Base-by-base conservation (phyloP, 179 eudicot genomes). In the Gypsophila paniculata region DNA sequence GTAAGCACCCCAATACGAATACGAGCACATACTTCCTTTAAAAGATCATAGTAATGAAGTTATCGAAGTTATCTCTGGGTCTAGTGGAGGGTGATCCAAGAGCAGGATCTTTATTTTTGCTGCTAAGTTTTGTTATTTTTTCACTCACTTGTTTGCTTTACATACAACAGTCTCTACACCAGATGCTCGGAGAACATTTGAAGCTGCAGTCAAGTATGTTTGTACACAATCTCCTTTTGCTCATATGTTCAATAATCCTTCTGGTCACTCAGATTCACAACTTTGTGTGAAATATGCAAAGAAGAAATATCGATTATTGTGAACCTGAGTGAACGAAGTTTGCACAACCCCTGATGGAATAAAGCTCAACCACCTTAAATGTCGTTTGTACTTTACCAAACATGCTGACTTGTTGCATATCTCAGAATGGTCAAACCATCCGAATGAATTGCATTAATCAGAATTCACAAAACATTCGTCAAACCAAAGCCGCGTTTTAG, bases 191-290 rank as follows among this genome's bases (percentile, higher is more conserved):
- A 87, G 89, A 84, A 95, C 96, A 21, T 83, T 82, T 14, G 95
- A 90, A 86, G 91, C 89, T 74, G 95, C 91, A 65, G 83, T 95
- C 81, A 95, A 90, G 96, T 95, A 90, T 48, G 88, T 80, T 63
- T n/a, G 53, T 11, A 6, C 22, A 5, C 18, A 62, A 34, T 61
- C 25, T 68, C 19, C 44, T 72, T 54, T 66, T 72, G 44, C 39
- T 38, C 21, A 25, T 18, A 54, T 42, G 32, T 25, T 38, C 10
- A 17, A 22, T 29, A 17, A 9, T 17, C 2, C 8, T 8, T 15
- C n/a, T 6, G 1, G 14, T 53, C 1, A 12, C 5, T 23, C 38
- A 4, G 4, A 49, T 23, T 25, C 15, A 19, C 52, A 10, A 18
- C 25, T 0, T 54, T n/a, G 11, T 2, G 10, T 13, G 4, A 42